Percentiles rank a stretch among this genome's conserved stretches.
Evolutionary conservation across 768 basidiomycete genomes (phyloP).

Genomic region (Tylopilus vinaceipallidus): DNA sequence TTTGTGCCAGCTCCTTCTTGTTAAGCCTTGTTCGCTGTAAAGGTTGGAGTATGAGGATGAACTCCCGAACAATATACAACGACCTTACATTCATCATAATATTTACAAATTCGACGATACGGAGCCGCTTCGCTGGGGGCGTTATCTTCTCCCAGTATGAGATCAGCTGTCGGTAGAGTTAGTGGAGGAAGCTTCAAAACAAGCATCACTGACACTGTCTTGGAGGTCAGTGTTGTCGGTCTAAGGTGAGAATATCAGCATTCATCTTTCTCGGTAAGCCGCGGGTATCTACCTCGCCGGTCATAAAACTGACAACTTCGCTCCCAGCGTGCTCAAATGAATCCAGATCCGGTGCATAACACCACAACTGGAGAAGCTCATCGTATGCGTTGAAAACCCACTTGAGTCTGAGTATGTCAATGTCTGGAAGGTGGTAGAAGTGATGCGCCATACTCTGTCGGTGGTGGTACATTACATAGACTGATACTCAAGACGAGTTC

Average conservation of each 20-base stretch:
- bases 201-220: constrained; percentile 53
- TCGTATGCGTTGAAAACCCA: constrained; percentile 61
- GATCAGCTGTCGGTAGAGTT: constrained; percentile 48
- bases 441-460: constrained; percentile 53
- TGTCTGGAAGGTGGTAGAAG: background rate
- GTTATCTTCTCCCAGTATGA: constrained; percentile 58
- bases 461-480: constrained; percentile 65
- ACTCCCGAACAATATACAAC: background rate
- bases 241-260: constrained; percentile 8
- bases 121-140: constrained; percentile 53
- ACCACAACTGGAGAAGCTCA: constrained; percentile 62
- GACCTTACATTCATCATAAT: constrained; percentile 58
- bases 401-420: constrained; percentile 43
- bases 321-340: constrained; percentile 63
- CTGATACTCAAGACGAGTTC: constrained; percentile 68
- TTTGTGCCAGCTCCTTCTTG: constrained; percentile 44
- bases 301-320: constrained; percentile 54
- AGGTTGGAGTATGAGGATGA: constrained; percentile 1
- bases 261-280: background rate
- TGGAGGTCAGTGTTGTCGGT: constrained; percentile 47
- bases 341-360: constrained; percentile 64
- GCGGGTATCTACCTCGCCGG: constrained; percentile 47
- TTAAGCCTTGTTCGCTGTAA: constrained; percentile 55
- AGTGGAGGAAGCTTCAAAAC: constrained; percentile 4
- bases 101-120: constrained; percentile 52